A percentile compares a stretch with the other conserved stretches of the same genome.
Evolutionary conservation across 139 green algal genomes (phyloP).

Genomic region (Ettlia oleoabundans): DNA sequence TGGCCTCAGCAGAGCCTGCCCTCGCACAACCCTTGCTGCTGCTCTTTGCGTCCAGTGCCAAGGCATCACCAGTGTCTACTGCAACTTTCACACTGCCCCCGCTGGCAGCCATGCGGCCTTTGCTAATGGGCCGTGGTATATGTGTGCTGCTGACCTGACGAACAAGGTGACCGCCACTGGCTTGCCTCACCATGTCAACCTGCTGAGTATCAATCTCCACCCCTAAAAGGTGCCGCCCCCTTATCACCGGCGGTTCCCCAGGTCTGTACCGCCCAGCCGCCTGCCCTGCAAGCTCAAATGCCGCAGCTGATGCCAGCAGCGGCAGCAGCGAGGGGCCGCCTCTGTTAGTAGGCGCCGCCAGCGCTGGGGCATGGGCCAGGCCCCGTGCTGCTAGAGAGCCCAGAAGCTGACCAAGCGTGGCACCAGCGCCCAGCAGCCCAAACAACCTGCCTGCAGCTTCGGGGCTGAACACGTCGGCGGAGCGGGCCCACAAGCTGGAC

Average conservation of each 20-base stretch:
- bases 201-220: no score
- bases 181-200: background rate
- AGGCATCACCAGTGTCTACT: no score
- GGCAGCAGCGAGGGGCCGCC: conserved; percentile 30
- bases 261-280: background rate
- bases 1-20: background rate
- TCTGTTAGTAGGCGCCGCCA: background rate
- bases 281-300: conserved; percentile 41
- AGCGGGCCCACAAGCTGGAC: conserved; percentile 74
- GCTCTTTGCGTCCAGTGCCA: no score
- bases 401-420: conserved; percentile 70
- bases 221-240: no score
- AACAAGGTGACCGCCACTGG: background rate
- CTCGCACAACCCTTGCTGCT: background rate
- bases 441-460: conserved; percentile 63
- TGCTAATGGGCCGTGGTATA: background rate
- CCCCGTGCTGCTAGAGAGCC: conserved; percentile 58
- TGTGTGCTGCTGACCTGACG: background rate
- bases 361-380: conserved; percentile 10
- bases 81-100: no score
- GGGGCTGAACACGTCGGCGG: conserved; percentile 71
- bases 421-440: conserved; percentile 62
- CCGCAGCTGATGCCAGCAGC: conserved; percentile 47
- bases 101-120: background rate
- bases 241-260: no score